A percentile compares a stretch with the other conserved stretches of the same genome.
Evolutionary conservation across 1,139 yeast genomes (phyloP).

Genomic region (Petasospora fabianii): DNA sequence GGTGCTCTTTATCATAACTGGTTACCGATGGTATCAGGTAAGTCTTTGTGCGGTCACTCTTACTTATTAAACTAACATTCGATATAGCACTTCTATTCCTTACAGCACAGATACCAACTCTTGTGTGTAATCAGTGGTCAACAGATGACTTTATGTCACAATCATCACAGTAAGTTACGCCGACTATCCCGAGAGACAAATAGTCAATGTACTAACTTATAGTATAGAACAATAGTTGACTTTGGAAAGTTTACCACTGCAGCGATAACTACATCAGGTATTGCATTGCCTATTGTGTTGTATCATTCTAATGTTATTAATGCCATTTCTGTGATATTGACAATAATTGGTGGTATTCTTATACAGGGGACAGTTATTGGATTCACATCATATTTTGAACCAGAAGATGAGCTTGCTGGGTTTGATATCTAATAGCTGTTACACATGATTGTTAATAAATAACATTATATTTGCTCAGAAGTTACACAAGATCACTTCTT

Average conservation of each 20-base stretch:
- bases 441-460: background rate
- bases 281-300: slow-evolving; percentile 57
- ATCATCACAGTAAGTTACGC: slow-evolving; percentile 31
- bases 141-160: slow-evolving; percentile 48
- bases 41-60: slow-evolving; percentile 3
- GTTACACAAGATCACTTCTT: slow-evolving; percentile 6
- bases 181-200: background rate
- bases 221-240: slow-evolving; percentile 43
- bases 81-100: slow-evolving; percentile 12
- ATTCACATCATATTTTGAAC: slow-evolving; percentile 69
- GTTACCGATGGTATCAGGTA: slow-evolving; percentile 57
- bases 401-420: slow-evolving; percentile 40
- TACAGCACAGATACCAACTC: slow-evolving; percentile 71
- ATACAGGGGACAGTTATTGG: slow-evolving; percentile 72
- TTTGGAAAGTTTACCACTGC: slow-evolving; percentile 69
- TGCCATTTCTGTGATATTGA: slow-evolving; percentile 55
- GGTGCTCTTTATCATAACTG: slow-evolving; percentile 65
- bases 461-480: background rate
- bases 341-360: slow-evolving; percentile 64
- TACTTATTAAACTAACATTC: slow-evolving; percentile 1
- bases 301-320: slow-evolving; percentile 63
- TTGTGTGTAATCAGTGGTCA: slow-evolving; percentile 41
- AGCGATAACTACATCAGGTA: slow-evolving; percentile 59
- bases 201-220: slow-evolving; percentile 5
- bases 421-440: slow-evolving; percentile 20